Percentiles rank a stretch among this genome's conserved stretches.
These are phyloP conservation scores for Eucalyptus lansdowneana DNA, from an alignment of 345 rosid genomes.

Conservation along the genomic window DNA sequence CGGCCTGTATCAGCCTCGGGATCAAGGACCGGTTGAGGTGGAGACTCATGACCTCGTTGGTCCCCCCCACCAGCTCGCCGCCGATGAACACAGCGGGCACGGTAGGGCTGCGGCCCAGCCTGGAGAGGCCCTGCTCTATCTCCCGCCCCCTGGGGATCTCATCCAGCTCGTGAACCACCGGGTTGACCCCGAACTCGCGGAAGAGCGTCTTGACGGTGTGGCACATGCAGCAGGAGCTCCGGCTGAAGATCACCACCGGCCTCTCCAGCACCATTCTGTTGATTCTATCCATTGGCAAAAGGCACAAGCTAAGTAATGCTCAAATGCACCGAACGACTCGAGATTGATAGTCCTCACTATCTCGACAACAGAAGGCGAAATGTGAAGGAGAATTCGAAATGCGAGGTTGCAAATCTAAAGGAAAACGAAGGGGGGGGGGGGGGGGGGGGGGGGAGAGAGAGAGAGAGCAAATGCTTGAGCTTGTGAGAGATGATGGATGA, in stretches of 20 bases:
- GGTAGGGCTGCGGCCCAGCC: slow-evolving; percentile 55
- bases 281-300: slow-evolving; percentile 47
- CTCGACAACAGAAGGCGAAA: background rate
- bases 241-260: slow-evolving; percentile 87
- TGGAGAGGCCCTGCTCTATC: slow-evolving; percentile 62
- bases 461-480: background rate
- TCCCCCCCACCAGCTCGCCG: slow-evolving; percentile 87
- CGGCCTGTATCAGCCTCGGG: no score
- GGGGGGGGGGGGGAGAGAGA: no score
- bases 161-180: slow-evolving; percentile 59
- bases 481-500: background rate
- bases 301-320: background rate
- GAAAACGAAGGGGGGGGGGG: background rate
- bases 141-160: slow-evolving; percentile 54
- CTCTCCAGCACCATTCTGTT: slow-evolving; percentile 51
- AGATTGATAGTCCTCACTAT: background rate
- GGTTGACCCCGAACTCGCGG: slow-evolving; percentile 65
- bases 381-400: background rate
- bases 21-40: slow-evolving; percentile 51
- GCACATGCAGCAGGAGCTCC: slow-evolving; percentile 71
- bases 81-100: slow-evolving; percentile 78
- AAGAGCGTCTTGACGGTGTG: slow-evolving; percentile 65
- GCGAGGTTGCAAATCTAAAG: background rate
- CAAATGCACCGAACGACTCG: background rate
- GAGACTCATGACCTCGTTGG: slow-evolving; percentile 75